phyloP scores from a whole-genome alignment of 192 early-diverging fungal genomes.

The Lobulomyces angularis region DNA sequence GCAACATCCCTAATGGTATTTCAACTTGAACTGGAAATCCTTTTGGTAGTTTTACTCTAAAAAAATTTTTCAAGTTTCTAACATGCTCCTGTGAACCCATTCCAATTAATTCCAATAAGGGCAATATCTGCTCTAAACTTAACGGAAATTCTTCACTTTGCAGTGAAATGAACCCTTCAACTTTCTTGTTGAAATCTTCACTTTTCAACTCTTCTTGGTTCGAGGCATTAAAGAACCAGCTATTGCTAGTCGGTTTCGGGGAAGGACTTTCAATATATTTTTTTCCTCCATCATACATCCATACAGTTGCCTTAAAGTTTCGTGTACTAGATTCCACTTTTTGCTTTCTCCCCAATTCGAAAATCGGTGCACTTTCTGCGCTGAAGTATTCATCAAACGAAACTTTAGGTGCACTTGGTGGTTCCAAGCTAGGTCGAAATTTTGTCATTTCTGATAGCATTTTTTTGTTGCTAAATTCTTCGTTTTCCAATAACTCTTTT shows the following conservation, averaged over 20 bases:
- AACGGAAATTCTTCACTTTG: slow-evolving; percentile 23
- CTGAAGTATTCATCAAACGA: slow-evolving; percentile 25
- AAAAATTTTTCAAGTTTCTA: slow-evolving; percentile 21
- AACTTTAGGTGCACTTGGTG: slow-evolving; percentile 5
- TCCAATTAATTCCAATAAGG: slow-evolving; percentile 28
- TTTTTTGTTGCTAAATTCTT: slow-evolving; percentile 10
- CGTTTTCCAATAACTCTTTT: slow-evolving; percentile 1
- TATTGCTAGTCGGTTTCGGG: neutral
- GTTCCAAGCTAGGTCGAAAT: slow-evolving; percentile 23
- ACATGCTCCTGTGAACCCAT: slow-evolving; percentile 25
- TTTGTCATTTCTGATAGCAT: slow-evolving; percentile 8
- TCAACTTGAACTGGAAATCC: slow-evolving; percentile 35
- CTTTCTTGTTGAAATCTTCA: neutral
- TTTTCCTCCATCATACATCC: slow-evolving; percentile 28
- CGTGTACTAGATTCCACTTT: slow-evolving; percentile 3
- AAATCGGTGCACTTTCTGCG: too few species aligned
- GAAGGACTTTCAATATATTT: neutral
- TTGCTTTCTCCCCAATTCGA: slow-evolving; percentile 16
- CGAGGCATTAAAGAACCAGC: neutral
- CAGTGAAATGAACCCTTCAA: slow-evolving; percentile 3
- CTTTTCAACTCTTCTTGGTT: neutral
- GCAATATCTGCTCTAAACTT: slow-evolving; percentile 16
- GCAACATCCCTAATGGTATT: slow-evolving; percentile 30
- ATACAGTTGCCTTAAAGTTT: slow-evolving; percentile 24
- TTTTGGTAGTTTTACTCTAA: slow-evolving; percentile 23